phyloP scores from a whole-genome alignment of 106 monocot genomes.

The Amphibolis antarctica region DNA sequence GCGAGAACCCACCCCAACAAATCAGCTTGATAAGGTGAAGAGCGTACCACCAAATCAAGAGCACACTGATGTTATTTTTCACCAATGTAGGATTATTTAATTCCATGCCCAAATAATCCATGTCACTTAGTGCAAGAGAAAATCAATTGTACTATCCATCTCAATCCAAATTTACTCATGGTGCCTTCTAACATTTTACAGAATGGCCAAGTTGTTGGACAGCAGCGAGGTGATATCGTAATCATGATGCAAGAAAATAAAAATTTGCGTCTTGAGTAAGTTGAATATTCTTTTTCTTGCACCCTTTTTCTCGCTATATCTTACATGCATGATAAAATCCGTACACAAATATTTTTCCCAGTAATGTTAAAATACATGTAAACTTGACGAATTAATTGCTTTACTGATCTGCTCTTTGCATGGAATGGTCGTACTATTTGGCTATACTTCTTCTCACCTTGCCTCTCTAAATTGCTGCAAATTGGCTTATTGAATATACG shows the following conservation, averaged over 20 bases:
- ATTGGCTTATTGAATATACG: too few relatives aligned
- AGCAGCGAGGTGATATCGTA: not conserved
- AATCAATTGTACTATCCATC: too few relatives aligned
- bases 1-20: too few relatives aligned
- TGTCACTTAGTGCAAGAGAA: not conserved
- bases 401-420: not conserved
- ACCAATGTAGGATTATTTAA: not conserved
- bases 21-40: too few relatives aligned
- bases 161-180: not conserved
- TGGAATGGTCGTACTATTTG: too few relatives aligned
- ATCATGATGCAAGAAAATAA: conserved; percentile 3
- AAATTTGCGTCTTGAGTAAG: conserved; percentile 7
- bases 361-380: not conserved
- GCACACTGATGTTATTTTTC: too few relatives aligned
- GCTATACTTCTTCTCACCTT: too few relatives aligned
- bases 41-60: too few relatives aligned
- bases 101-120: not conserved
- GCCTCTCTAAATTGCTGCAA: too few relatives aligned
- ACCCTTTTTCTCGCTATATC: not conserved
- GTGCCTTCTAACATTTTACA: not conserved
- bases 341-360: not conserved
- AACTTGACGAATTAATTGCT: not conserved
- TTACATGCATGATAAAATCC: not conserved
- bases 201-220: not conserved
- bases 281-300: not conserved